A percentile compares a stretch with the other conserved stretches of the same genome.
phyloP scores from a whole-genome alignment of 2,329 filamentous ascomycete species.

The Arachnopeziza araneosa region DNA sequence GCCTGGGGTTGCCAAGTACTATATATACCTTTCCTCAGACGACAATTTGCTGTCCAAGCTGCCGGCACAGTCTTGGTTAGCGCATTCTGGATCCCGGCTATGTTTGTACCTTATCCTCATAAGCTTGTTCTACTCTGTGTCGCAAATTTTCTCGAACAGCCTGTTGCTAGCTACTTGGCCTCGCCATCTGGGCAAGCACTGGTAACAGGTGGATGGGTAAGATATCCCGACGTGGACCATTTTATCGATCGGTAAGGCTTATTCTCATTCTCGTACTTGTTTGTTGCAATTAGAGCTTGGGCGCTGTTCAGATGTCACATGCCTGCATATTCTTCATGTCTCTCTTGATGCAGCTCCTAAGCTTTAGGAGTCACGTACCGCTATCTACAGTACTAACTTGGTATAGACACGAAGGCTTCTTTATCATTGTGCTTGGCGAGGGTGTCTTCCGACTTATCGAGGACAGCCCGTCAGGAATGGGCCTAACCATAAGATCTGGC shows the following conservation, averaged over 20 bases:
- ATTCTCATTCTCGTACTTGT: too few species aligned
- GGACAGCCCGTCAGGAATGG: constrained; percentile 13
- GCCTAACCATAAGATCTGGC: constrained; percentile 9
- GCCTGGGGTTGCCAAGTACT: constrained; percentile 3
- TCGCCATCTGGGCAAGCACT: constrained; percentile 9
- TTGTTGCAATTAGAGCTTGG: too few species aligned
- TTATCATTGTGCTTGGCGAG: constrained; percentile 19
- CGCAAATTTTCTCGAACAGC: constrained; percentile 14
- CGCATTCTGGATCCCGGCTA: constrained; percentile 12
- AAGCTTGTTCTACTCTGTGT: constrained; percentile 11
- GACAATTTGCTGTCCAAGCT: constrained; percentile 8
- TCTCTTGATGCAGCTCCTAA: too few species aligned
- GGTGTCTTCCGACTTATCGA: constrained; percentile 17
- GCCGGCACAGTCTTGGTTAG: background rate
- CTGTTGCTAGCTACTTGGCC: constrained; percentile 8
- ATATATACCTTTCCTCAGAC: constrained; percentile 11
- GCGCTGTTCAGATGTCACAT: too few species aligned
- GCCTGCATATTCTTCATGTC: too few species aligned
- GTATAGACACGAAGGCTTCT: constrained; percentile 12
- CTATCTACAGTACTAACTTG: too few species aligned
- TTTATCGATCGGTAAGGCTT: constrained; percentile 8
- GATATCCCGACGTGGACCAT: constrained; percentile 5
- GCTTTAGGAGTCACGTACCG: too few species aligned
- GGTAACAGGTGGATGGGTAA: constrained; percentile 8
- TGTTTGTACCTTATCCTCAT: constrained; percentile 9